These are phyloP conservation scores for Tetrahymena elliotti DNA, from an alignment of 73 alveolate genomes.

Conservation along the genomic window DNA sequence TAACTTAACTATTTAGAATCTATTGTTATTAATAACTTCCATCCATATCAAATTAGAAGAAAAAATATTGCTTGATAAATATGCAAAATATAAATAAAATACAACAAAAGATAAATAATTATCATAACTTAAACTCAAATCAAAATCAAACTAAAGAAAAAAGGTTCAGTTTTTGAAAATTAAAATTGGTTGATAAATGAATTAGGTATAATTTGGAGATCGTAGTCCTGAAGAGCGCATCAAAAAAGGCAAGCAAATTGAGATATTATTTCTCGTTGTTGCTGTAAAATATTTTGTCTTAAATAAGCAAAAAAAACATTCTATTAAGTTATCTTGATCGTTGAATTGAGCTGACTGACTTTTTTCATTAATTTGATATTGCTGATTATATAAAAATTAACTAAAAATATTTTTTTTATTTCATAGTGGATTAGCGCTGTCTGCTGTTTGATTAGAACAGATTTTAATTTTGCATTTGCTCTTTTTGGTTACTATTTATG, in stretches of 20 bases:
- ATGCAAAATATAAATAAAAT: background rate
- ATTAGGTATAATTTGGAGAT: background rate
- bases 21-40: background rate
- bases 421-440: conserved; percentile 28
- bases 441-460: conserved; percentile 41
- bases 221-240: background rate
- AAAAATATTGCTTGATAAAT: background rate
- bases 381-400: background rate
- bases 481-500: conserved; percentile 40
- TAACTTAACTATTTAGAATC: background rate
- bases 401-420: background rate
- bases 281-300: conserved; percentile 12
- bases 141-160: background rate
- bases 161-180: background rate
- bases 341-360: background rate
- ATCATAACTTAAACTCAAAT: background rate
- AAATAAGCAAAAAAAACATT: too few species aligned
- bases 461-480: conserved; percentile 43
- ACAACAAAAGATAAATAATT: background rate
- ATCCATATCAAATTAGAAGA: background rate
- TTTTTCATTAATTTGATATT: background rate
- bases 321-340: background rate
- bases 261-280: conserved; percentile 18
- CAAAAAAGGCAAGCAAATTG: conserved; percentile 30
- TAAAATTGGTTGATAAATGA: background rate